phyloP scores from a whole-genome alignment of 768 basidiomycete species.

The Rhizopogon vesiculosus region DNA sequence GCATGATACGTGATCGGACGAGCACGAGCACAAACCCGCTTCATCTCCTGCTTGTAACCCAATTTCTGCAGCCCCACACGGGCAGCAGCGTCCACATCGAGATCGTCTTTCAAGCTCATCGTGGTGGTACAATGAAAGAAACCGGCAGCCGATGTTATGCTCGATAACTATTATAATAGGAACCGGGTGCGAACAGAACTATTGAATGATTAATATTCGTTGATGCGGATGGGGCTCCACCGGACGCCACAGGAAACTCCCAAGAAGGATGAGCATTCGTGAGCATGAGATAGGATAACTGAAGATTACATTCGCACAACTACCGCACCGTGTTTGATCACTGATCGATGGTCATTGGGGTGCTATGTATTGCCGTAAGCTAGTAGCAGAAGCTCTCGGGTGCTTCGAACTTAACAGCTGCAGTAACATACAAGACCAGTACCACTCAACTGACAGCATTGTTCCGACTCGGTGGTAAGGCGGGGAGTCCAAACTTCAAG shows the following conservation, averaged over 20 bases:
- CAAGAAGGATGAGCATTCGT: too few relatives aligned
- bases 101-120: conserved; percentile 9
- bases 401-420: too few relatives aligned
- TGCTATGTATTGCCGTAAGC: neutral
- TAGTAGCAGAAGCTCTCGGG: too few relatives aligned
- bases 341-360: too few relatives aligned
- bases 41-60: conserved; percentile 54
- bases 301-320: neutral
- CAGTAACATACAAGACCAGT: too few relatives aligned
- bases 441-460: too few relatives aligned
- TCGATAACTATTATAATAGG: neutral
- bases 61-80: conserved; percentile 41
- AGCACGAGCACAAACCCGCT: conserved; percentile 31
- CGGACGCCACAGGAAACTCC: too few relatives aligned
- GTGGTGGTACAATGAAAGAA: neutral
- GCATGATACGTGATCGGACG: neutral
- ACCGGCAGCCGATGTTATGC: neutral
- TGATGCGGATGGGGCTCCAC: too few relatives aligned
- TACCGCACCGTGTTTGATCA: neutral
- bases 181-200: neutral
- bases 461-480: too few relatives aligned
- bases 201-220: too few relatives aligned
- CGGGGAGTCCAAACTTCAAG: too few relatives aligned
- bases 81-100: conserved; percentile 22
- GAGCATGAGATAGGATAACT: neutral